Evolutionary conservation across 306 rosid species (phyloP).

Genomic region (Abrus precatorius): DNA sequence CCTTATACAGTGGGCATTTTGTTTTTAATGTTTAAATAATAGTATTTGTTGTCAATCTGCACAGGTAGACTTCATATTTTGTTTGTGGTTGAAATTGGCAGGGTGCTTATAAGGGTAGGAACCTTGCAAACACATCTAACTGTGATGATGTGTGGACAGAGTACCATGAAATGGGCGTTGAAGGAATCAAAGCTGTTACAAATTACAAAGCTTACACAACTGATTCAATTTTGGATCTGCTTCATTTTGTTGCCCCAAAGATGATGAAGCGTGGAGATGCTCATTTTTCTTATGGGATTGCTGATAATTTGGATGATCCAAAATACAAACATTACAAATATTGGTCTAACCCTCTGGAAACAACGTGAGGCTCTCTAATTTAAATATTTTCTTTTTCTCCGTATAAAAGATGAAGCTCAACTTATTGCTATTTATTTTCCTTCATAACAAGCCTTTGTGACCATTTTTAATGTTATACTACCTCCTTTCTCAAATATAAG

Average conservation of each 20-base stretch:
- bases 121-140: constrained; percentile 59
- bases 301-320: constrained; percentile 76
- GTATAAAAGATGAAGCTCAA: constrained; percentile 1
- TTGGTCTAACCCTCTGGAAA: constrained; percentile 90
- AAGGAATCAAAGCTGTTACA: constrained; percentile 76
- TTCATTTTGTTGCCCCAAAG: constrained; percentile 80
- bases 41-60: constrained; percentile 27
- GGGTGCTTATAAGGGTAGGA: constrained; percentile 73
- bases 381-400: not conserved
- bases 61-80: constrained; percentile 12
- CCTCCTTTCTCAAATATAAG: too few relatives aligned
- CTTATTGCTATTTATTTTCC: constrained; percentile 25
- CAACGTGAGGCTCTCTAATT: constrained; percentile 63
- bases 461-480: constrained; percentile 19
- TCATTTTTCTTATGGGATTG: constrained; percentile 84
- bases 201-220: constrained; percentile 80
- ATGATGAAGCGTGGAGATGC: constrained; percentile 83
- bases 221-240: constrained; percentile 71
- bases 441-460: constrained; percentile 35
- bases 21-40: constrained; percentile 3
- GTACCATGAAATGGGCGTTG: constrained; percentile 83
- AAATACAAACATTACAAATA: constrained; percentile 80
- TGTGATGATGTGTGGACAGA: constrained; percentile 92
- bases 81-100: constrained; percentile 51
- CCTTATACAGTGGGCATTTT: constrained; percentile 35